phyloP scores from a whole-genome alignment of 257 asterid genomes.

The Dorcoceras hygrometricum region DNA sequence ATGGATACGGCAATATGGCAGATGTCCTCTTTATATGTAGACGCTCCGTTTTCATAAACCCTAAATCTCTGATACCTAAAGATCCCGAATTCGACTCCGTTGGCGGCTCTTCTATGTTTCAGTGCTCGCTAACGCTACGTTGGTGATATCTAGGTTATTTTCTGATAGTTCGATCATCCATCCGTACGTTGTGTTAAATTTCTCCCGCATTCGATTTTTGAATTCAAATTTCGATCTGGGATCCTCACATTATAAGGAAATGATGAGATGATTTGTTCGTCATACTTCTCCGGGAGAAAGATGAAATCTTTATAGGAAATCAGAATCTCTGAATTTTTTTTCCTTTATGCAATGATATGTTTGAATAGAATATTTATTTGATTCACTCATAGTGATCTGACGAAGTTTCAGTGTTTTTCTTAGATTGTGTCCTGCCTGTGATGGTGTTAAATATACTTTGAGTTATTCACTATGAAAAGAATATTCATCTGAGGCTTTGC shows the following conservation, averaged over 20 bases:
- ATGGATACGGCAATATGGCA: no score
- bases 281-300: conserved; percentile 44
- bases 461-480: conserved; percentile 41
- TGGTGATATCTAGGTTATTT: background rate
- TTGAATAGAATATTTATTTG: background rate
- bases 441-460: conserved; percentile 70
- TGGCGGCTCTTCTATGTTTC: background rate
- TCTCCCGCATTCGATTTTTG: background rate
- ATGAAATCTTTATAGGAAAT: conserved; percentile 42
- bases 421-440: conserved; percentile 35
- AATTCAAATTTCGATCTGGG: background rate
- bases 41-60: background rate
- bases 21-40: background rate
- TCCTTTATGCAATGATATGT: background rate
- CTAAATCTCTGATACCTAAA: background rate
- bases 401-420: background rate
- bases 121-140: background rate
- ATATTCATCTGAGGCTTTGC: conserved; percentile 41
- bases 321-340: conserved; percentile 64
- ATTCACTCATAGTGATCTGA: no score
- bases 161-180: background rate
- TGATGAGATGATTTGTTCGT: conserved; percentile 24
- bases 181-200: background rate
- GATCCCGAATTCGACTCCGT: background rate
- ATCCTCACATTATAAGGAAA: conserved; percentile 21